phyloP scores from a whole-genome alignment of 495 filamentous ascomycete species.

The Penicillium bialowiezense region DNA sequence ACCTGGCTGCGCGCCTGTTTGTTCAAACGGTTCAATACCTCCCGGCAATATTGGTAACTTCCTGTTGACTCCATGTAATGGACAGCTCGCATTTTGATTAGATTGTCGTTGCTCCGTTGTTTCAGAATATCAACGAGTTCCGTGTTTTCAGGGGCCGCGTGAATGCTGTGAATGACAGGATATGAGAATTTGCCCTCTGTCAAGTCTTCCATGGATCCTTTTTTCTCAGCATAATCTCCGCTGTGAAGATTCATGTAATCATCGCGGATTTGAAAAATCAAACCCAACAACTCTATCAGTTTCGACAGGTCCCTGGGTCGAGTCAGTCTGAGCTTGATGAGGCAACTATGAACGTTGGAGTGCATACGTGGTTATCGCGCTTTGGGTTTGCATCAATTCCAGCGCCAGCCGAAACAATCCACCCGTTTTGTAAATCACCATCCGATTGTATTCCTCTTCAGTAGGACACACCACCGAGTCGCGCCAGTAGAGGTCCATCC shows the following conservation, averaged over 20 bases:
- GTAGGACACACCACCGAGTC: conserved; percentile 78
- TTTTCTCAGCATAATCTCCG: conserved; percentile 63
- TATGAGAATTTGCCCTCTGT: conserved; percentile 92
- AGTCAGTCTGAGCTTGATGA: no score
- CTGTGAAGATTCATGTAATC: conserved; percentile 2
- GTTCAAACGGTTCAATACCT: no score
- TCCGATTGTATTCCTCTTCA: conserved; percentile 87
- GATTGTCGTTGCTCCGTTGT: no score
- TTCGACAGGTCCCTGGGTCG: background rate
- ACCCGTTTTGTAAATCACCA: conserved; percentile 92
- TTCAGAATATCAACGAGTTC: no score
- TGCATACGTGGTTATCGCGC: background rate
- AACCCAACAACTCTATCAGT: background rate
- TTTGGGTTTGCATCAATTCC: conserved; percentile 68
- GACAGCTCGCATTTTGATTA: no score
- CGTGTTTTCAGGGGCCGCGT: no score
- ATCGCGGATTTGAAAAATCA: conserved; percentile 6
- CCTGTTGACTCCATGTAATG: no score
- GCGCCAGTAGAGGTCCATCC: conserved; percentile 92
- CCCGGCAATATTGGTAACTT: no score
- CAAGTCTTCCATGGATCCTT: conserved; percentile 83
- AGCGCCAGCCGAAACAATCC: conserved; percentile 84
- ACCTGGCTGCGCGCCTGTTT: no score
- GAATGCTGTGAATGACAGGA: conserved; percentile 46
- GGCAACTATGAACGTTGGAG: background rate